Evolutionary conservation across 805 yeast species (phyloP).

Genomic region (Yamadazyma nakazawae): DNA sequence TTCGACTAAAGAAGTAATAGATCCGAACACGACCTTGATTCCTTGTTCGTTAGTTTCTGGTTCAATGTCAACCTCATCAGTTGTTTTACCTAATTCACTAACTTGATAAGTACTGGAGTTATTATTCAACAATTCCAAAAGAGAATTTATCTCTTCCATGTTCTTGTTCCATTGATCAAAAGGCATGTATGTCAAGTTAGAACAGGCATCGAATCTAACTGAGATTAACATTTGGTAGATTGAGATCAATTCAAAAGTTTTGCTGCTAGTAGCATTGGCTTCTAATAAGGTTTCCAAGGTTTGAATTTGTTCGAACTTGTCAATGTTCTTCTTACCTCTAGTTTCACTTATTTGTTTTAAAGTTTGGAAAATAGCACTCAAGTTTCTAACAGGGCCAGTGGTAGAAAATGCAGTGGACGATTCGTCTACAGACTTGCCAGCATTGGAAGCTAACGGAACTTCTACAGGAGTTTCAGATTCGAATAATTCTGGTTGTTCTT

Average conservation of each 20-base stretch:
- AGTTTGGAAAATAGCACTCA: slow-evolving; percentile 60
- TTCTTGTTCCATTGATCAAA: slow-evolving; percentile 75
- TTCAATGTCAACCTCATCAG: slow-evolving; percentile 74
- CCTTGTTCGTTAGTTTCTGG: slow-evolving; percentile 58
- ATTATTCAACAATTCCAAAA: slow-evolving; percentile 68
- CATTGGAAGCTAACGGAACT: slow-evolving; percentile 20
- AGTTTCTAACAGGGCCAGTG: slow-evolving; percentile 36
- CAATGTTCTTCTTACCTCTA: slow-evolving; percentile 94
- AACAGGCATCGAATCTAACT: slow-evolving; percentile 76
- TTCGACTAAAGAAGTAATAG: slow-evolving; percentile 82
- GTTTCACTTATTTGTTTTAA: slow-evolving; percentile 76
- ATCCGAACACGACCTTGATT: slow-evolving; percentile 73
- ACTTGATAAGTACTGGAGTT: slow-evolving; percentile 58
- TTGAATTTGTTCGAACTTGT: slow-evolving; percentile 71
- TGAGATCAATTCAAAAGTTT: slow-evolving; percentile 72
- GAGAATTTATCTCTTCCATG: slow-evolving; percentile 55
- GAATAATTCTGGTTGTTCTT: slow-evolving; percentile 71
- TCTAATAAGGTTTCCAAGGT: slow-evolving; percentile 61
- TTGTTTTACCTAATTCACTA: slow-evolving; percentile 65
- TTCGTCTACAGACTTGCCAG: slow-evolving; percentile 31
- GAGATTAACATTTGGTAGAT: slow-evolving; percentile 81
- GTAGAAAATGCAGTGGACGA: slow-evolving; percentile 29
- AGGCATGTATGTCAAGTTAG: slow-evolving; percentile 70
- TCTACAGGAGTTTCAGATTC: slow-evolving; percentile 50
- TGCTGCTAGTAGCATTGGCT: slow-evolving; percentile 18